Evolutionary conservation across 257 asterid species (phyloP), one percentile per base, ranked within the genome.

Genomic region (Nicotiana undulata): DNA sequence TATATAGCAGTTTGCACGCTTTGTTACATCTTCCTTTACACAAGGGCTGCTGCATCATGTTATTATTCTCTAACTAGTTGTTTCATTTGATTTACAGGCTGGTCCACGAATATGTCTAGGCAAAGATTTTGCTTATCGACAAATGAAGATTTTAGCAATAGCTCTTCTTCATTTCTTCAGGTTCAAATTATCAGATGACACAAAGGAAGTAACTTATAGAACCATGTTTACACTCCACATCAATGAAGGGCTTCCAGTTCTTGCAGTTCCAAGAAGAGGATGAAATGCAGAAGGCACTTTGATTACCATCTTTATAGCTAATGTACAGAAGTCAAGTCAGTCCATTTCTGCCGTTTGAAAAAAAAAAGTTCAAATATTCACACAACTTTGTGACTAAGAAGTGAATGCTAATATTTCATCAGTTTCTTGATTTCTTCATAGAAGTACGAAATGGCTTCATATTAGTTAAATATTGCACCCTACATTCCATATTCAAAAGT

Each of bases 21-120:
- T 37, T 37, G 58, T 31, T 68, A 68, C 20, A 20, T 40, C 76
- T 5, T 68, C 9, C 11, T 20, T 9, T 31, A 37, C 55, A 6
- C 32, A 61, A 26, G 11, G n/a, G n/a, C n/a, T n/a, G 77, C 5
- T 24, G 60, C 40, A 24, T 24, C 78, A 2, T 46, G 7, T 46
- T 72, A 24, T 24, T 6, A 22, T 70, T 72, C 60, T 72, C 24
- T 46, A 72, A 46, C 40, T 72, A 4, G 16, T 72, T 46, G 78
- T 4, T 72, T 24, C 1, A 46, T 46, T 13, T 22, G 8, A 52
- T 55, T 75, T 83, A 78, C 90, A 90, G 96, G 96, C 91, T 2
- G 97, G 96, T n/a, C 97, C 93, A 5, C 75, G 94, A 77, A 87
- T 72, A 18, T 90, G 94, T 80, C 80, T 91, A 82, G 96, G 96